Evolutionary conservation across 352 stramenopile species (phyloP), one percentile per base, ranked within the genome.

Genomic region (Globisporangium nagaii): DNA sequence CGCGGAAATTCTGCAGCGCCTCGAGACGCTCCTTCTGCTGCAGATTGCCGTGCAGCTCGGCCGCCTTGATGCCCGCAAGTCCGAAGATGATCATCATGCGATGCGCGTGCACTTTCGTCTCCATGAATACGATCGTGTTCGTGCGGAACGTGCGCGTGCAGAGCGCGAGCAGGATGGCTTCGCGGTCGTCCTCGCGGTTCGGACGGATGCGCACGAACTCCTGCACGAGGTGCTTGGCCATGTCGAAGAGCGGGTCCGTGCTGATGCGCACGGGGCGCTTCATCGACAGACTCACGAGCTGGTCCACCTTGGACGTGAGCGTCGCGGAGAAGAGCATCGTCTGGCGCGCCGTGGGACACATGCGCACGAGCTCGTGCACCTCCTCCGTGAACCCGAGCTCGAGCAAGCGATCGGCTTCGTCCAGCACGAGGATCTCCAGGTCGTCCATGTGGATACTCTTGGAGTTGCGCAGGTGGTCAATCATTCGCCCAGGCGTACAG

Each of bases 241-340:
- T 97, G 75, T 98, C 95, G 75, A 92, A 93, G 44, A 98, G 49
- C 20, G 87, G 87, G 61, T 98, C 91, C 4, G 96, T 96, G 35
- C 82, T 91, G 43, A 99, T 94, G 46, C 95, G 85, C 35, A 99
- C 92, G 4, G 97, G 96, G 6, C 90, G 85, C 66, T 99, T 98
- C 73, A 99, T 88, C 43, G 95, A 98, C 32, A 99, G 62, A 31
- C 93, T 90, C 60, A 98, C 95, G 17, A 99, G 76, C 57, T 98
- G 93, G 62, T 99, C 95, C 2, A 99, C 80, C 68, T 98, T 98
- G 15, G 96, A 97, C 37, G 95, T 98, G 71, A 99, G 86, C 17
- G 97, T 99, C 17, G 97, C 97, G 45, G 96, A 99, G 71, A 99
- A 99, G 2, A 99, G 69, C 73, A 99, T 88, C 15, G 97, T 99